phyloP scores from a whole-genome alignment of 768 basidiomycete species.

The Lentinula sp. region DNA sequence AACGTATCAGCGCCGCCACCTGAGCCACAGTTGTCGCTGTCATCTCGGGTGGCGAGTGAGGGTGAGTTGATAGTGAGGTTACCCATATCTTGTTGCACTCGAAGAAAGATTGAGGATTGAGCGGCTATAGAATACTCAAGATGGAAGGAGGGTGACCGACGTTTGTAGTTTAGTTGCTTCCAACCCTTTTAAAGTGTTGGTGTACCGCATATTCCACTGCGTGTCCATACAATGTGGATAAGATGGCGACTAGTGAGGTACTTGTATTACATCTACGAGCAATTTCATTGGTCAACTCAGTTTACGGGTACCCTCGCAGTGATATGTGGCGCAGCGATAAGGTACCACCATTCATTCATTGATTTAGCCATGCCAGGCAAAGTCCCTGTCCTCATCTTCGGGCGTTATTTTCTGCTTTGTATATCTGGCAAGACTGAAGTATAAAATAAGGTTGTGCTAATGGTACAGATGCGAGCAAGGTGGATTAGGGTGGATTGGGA shows the following conservation, averaged over 20 bases:
- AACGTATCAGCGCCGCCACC: conserved; percentile 34
- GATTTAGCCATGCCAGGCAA: no score
- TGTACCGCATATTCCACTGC: neutral
- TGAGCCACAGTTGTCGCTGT: conserved; percentile 24
- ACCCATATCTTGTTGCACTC: neutral
- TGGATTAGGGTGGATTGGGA: no score
- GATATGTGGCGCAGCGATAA: neutral
- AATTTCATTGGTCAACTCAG: neutral
- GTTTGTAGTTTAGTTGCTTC: neutral
- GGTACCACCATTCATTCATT: no score
- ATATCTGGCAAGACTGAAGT: no score
- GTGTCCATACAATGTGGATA: neutral
- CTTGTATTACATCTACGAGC: neutral
- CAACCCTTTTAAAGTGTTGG: neutral
- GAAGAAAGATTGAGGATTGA: neutral
- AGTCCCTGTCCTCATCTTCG: no score
- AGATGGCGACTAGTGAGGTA: neutral
- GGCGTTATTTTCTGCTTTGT: no score
- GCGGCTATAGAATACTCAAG: no score
- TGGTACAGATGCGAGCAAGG: no score
- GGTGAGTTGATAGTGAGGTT: neutral
- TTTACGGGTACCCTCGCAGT: neutral
- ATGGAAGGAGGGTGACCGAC: neutral
- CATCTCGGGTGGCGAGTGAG: neutral
- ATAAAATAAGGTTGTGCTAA: no score